Base-by-base conservation (phyloP, 129 eudicot genomes). In the Smallanthus sonchifolius region DNA sequence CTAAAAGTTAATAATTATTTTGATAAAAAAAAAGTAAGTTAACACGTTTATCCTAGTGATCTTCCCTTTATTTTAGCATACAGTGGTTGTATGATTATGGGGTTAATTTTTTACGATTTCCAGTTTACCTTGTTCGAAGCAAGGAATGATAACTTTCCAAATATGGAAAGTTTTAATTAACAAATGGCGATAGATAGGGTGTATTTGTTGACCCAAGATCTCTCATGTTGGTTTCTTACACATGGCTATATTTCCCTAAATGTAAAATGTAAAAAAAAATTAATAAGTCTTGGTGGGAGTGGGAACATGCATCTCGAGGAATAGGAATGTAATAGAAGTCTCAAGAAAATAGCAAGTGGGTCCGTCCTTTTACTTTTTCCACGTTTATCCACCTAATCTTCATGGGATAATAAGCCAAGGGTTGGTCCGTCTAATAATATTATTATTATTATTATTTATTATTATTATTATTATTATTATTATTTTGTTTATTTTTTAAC, bases 241-340 rank as follows among this genome's bases (percentile, higher is more conserved):
- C 92, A 81, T 86, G 87, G 68, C 75, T 73, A 79, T 35, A 36
- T 73, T 66, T 77, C 59, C 39, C 65, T 38, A 64, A 13, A 10
- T 66, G 34, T 65, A 20, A 48, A 36, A 44, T 2, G n/a, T 45
- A 68, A 32, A 17, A n/a, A n/a, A n/a, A n/a, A n/a, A n/a, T n/a
- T 1, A 11, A 72, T 30, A 52, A 11, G 28, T 60, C 80, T 87
- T 81, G 92, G 63, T 77, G 65, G 51, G 30, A 24, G 30, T 24
- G 30, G 1, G 30, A 80, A 77, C 95, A 80, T 88, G 78, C 95
- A 88, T 88, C 92, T 91, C 92, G 91, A 87, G 94, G 84, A 24
- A 24, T 24, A 62, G 42, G 38, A 71, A 42, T 34, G 69, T 66
- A 13, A 24, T 75, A 65, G 24, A 69, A 72, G 72, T 64, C 38